These are phyloP conservation scores for Aspergillus steynii DNA, from an alignment of 495 filamentous ascomycete species.

Conservation along the genomic window DNA sequence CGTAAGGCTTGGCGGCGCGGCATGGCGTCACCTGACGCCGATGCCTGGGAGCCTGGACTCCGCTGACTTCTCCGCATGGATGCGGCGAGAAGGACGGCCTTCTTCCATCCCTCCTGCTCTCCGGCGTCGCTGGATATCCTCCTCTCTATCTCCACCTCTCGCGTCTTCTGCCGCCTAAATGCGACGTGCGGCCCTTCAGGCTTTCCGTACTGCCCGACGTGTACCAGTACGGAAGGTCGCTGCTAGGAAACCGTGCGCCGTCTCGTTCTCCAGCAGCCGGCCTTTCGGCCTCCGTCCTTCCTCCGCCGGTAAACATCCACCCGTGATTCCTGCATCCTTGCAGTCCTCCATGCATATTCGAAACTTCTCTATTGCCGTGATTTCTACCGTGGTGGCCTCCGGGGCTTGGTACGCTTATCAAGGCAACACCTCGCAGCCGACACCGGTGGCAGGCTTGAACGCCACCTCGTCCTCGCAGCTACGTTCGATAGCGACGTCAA, in stretches of 20 bases:
- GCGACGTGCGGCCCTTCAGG: conserved; percentile 65
- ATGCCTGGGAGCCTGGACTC: conserved; percentile 14
- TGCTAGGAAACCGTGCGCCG: conserved; percentile 45
- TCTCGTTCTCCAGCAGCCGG: conserved; percentile 47
- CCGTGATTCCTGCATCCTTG: conserved; percentile 33
- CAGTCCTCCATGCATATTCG: conserved; percentile 66
- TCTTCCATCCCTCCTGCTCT: conserved; percentile 1
- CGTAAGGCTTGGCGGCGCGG: too few relatives aligned
- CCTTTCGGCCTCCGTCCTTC: conserved; percentile 46
- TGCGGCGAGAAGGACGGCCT: neutral
- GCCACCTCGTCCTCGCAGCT: conserved; percentile 24
- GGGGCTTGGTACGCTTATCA: conserved; percentile 68
- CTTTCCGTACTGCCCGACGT: conserved; percentile 62
- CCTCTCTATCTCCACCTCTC: neutral
- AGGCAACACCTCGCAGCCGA: conserved; percentile 31
- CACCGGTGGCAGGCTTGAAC: conserved; percentile 25
- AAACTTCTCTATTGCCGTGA: conserved; percentile 59
- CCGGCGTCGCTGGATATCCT: conserved; percentile 1
- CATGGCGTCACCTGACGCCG: neutral
- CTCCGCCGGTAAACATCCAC: conserved; percentile 40
- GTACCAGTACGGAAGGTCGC: conserved; percentile 53
- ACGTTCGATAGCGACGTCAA: conserved; percentile 32
- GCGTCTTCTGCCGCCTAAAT: conserved; percentile 38
- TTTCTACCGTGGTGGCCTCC: conserved; percentile 61
- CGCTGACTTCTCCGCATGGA: neutral